Base-by-base conservation (phyloP, 768 basidiomycete genomes). In the Leccinum aurantiacum region DNA sequence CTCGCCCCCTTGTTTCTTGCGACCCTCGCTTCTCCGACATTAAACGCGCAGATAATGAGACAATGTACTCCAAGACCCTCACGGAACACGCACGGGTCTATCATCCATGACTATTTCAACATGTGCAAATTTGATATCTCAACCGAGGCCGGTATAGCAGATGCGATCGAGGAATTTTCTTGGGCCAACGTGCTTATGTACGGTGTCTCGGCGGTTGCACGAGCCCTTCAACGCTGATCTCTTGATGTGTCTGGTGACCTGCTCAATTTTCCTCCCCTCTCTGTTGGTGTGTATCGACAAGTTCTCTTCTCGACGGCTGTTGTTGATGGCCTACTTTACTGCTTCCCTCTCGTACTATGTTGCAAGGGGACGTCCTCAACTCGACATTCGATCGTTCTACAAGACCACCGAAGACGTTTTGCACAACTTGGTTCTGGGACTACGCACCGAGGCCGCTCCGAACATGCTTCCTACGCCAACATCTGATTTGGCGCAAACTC, bases 231-330 rank as follows among this genome's bases (percentile, higher is more conserved):
- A 81, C 37, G 84, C 83, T 1, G 85, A 90, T 65, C 89, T 90
- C 75, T 82, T 88, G 22, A 84, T 87, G 80, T 89, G 90, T 66
- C 75, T 90, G 5, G 80, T 89, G 44, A 91, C 89, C 0, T 87
- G 87, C 3, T 77, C 83, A 4, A 66, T 88, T 24, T 88, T 89
- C 76, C 67, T 88, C 29, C 77, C 84, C 0, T 81, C 86, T 1
- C 59, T 29, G 27, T 29, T 29, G 27, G 27, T 29, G 27, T 85
- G 48, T 35, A 70, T 84, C 53, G 63, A 54, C 63, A 67, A 62
- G 54, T 64, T 57, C 22, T 66, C 63, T 6, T 69, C 68, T 69
- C 60, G 68, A 25, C 64, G 65, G 17, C 55, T 71, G 22, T 53
- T 76, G 2, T 55, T 76, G n/a, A 66, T 65, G 54, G 62, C 69